A percentile compares a stretch with the other conserved stretches of the same genome.
Evolutionary conservation across 257 asterid genomes (phyloP).

Genomic region (Solanum sejunctum): DNA sequence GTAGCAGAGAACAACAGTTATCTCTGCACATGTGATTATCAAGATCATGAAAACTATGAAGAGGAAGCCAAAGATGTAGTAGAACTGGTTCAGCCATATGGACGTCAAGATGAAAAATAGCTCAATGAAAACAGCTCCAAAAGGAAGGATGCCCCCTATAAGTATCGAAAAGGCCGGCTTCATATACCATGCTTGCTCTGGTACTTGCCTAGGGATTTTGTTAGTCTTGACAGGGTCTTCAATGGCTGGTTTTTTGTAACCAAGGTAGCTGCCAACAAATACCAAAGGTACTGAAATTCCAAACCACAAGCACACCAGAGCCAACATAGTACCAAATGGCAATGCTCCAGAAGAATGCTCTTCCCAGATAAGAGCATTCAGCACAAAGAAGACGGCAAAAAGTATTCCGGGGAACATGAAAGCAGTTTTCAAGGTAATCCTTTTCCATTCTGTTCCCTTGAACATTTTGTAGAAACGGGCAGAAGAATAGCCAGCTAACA

Average conservation of each 20-base stretch:
- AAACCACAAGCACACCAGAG: constrained; percentile 77
- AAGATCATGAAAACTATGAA: constrained; percentile 74
- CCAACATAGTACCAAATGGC: constrained; percentile 80
- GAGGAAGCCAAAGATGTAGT: constrained; percentile 84
- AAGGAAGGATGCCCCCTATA: constrained; percentile 82
- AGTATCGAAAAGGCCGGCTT: constrained; percentile 66
- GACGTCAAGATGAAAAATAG: constrained; percentile 85
- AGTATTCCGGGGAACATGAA: constrained; percentile 85
- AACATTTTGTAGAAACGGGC: constrained; percentile 75
- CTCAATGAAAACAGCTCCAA: constrained; percentile 90
- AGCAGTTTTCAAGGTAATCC: constrained; percentile 71
- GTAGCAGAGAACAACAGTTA: constrained; percentile 79
- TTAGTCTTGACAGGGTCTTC: constrained; percentile 86
- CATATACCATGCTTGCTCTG: constrained; percentile 94
- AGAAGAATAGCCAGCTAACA: constrained; percentile 74
- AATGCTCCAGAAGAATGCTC: constrained; percentile 88
- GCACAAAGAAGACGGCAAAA: constrained; percentile 52
- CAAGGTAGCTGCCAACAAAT: constrained; percentile 77
- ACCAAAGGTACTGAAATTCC: constrained; percentile 83
- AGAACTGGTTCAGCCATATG: constrained; percentile 90
- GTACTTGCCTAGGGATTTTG: constrained; percentile 76
- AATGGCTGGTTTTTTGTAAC: constrained; percentile 58
- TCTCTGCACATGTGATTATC: constrained; percentile 73
- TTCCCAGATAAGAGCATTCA: constrained; percentile 76
- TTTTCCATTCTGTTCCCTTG: constrained; percentile 78